phyloP scores from a whole-genome alignment of 306 rosid species.

The Pachyrhizus erosus region DNA sequence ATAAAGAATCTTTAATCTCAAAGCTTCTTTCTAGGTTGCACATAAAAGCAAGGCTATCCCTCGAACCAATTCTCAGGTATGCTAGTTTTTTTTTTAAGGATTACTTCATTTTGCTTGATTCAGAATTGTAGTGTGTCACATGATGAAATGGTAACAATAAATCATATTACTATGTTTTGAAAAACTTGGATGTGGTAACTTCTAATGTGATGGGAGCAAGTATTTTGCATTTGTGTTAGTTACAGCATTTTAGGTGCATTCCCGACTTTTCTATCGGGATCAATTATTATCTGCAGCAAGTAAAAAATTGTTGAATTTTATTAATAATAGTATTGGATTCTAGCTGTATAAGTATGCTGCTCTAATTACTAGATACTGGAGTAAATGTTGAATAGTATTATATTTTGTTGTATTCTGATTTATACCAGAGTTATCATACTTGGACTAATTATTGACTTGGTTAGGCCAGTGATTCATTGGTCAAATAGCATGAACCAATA shows the following conservation, averaged over 20 bases:
- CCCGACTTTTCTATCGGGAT: background rate
- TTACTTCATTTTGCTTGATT: constrained; percentile 30
- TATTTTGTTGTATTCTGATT: constrained; percentile 21
- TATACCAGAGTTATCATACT: background rate
- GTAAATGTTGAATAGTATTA: background rate
- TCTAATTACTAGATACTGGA: constrained; percentile 1
- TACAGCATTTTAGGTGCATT: background rate
- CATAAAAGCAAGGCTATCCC: constrained; percentile 79
- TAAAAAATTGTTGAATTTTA: background rate
- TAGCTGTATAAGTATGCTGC: background rate
- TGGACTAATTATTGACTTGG: background rate
- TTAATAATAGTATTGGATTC: background rate
- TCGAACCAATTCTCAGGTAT: constrained; percentile 86
- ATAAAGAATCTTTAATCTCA: constrained; percentile 69
- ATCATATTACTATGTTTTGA: background rate
- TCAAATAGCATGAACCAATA: background rate
- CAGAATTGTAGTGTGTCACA: constrained; percentile 10
- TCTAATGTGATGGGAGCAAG: background rate
- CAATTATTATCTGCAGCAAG: constrained; percentile 3
- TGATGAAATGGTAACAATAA: background rate
- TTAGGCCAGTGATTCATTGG: background rate
- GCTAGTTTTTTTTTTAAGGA: constrained; percentile 10
- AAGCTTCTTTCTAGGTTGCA: constrained; percentile 74
- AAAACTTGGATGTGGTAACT: background rate
- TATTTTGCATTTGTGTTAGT: background rate